Evolutionary conservation across 805 yeast genomes (phyloP).

Genomic region (Starmera quercuum): DNA sequence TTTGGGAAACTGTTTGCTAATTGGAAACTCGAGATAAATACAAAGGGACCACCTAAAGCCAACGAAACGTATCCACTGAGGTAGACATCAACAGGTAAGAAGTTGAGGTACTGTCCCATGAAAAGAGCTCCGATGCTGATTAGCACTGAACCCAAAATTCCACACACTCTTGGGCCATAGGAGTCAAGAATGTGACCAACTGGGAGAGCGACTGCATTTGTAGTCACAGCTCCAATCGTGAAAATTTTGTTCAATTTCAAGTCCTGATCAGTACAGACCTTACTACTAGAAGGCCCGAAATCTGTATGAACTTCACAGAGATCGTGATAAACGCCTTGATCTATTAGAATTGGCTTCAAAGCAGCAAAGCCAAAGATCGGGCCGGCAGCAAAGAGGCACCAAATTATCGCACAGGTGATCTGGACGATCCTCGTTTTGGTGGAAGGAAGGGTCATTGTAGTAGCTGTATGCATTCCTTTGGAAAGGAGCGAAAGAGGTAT

Average conservation of each 20-base stretch:
- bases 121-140: conserved; percentile 47
- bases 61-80: conserved; percentile 64
- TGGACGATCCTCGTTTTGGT: conserved; percentile 27
- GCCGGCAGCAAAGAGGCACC: conserved; percentile 92
- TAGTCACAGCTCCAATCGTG: conserved; percentile 78
- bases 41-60: conserved; percentile 93
- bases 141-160: conserved; percentile 60
- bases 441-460: neutral
- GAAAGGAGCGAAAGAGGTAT: neutral
- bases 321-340: conserved; percentile 69
- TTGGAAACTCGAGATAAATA: conserved; percentile 84
- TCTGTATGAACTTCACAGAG: conserved; percentile 38
- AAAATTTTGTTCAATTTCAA: conserved; percentile 74
- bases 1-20: conserved; percentile 81
- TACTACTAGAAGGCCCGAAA: conserved; percentile 2
- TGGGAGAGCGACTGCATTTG: conserved; percentile 74
- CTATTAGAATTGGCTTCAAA: conserved; percentile 70
- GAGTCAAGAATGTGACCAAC: conserved; percentile 77
- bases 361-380: conserved; percentile 96
- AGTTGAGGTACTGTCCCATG: conserved; percentile 32
- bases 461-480: neutral
- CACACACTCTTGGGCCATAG: conserved; percentile 76
- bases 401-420: conserved; percentile 62
- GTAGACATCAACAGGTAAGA: conserved; percentile 49
- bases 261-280: conserved; percentile 69